Base-by-base conservation (phyloP, 2,329 filamentous ascomycete genomes). In the Claviceps purpurea region DNA sequence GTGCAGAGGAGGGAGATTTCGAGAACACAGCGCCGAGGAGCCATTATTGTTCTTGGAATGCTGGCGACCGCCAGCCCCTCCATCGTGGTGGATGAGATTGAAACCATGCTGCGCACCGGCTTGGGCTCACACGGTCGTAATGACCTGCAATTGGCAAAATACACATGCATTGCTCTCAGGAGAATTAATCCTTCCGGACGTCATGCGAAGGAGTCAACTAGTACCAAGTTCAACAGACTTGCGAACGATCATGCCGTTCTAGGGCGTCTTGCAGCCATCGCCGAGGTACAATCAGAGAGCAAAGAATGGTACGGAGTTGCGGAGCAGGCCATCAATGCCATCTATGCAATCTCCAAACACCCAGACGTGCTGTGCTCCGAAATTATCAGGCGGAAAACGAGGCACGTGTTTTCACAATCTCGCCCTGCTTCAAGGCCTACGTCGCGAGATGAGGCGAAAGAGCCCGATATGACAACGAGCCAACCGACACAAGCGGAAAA, bases 1-100 rank as follows among this genome's bases (percentile, higher is more conserved):
- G 85, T 96, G 45, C 90, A 95, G 63, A 93, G 85, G 70, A 84
- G 87, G 55, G 90, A 96, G 53, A 96, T 96, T 45, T 97, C 93
- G 0, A 85, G 83, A 60, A 91, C 83, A 2, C 93, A 97, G 67
- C 80, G 93, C 56, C 81, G 93, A 44, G 93, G 93, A 26, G 84
- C 93, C 49, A 97, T 98, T 64, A 97, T 98, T 57, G 87, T 97
- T 6, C 75, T 98, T 2, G 91, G 94, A 16, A 98, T 98, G 94
- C 77, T 98, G 50, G 90, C 91, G 4, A 83, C 93, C 2, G 93
- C 94, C 2, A 89, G 87, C 56, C 89, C 91, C 0, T 87, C 95
- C 57, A 93, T 98, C 55, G 88, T 95, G 2, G 85, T 96, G 14
- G 88, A 87, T 54, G 91, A 98, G 67, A 94, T 97, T 73, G 91